These are phyloP conservation scores for Phyllosticta capitalensis DNA, from an alignment of 2,329 filamentous ascomycete genomes.

Conservation along the genomic window DNA sequence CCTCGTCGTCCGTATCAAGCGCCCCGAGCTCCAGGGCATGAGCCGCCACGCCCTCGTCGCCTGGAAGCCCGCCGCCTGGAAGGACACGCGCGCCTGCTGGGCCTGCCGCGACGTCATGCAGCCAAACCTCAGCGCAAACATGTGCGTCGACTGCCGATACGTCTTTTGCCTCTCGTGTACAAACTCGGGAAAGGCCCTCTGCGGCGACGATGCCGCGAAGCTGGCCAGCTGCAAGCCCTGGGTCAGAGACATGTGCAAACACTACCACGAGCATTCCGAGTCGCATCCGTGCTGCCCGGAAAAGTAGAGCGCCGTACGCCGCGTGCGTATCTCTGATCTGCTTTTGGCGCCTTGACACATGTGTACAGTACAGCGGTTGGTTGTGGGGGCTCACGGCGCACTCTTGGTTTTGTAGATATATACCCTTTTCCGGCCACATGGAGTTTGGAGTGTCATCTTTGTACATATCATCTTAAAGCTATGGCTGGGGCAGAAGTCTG, in stretches of 20 bases:
- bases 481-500: neutral
- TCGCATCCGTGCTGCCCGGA: conserved; percentile 26
- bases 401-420: neutral
- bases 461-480: no score
- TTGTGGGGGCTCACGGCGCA: neutral
- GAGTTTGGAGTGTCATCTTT: neutral
- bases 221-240: conserved; percentile 29
- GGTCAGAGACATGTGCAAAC: conserved; percentile 24
- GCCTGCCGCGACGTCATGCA: conserved; percentile 30
- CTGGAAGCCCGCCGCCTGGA: conserved; percentile 29
- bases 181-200: conserved; percentile 17
- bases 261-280: conserved; percentile 31
- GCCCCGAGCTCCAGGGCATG: conserved; percentile 34
- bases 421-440: neutral
- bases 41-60: conserved; percentile 30
- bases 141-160: conserved; percentile 33
- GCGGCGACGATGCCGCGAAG: conserved; percentile 14
- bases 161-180: conserved; percentile 34
- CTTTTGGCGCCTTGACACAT: neutral
- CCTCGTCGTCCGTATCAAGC: conserved; percentile 37
- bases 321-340: neutral
- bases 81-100: conserved; percentile 27
- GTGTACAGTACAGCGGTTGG: neutral
- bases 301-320: neutral
- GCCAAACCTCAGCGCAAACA: conserved; percentile 27